Evolutionary conservation across 257 asterid species (phyloP), one percentile per base, ranked within the genome.

Genomic region (Voacanga thouarsii): DNA sequence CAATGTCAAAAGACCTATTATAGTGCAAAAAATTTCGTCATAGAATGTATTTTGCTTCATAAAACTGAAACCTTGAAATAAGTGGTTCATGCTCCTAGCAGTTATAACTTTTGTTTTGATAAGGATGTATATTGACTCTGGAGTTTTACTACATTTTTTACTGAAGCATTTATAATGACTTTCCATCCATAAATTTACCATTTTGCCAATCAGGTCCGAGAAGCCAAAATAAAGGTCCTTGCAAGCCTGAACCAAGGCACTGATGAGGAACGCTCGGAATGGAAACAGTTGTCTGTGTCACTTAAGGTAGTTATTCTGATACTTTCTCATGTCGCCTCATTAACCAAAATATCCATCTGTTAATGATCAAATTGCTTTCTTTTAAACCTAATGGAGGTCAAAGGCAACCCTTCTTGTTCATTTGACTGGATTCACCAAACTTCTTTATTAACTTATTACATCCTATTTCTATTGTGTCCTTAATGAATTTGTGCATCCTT

Each of bases 171-270:
- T 69, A 65, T 57, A 45, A 49, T 47, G 14, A 8, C 37, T 74
- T 59, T 67, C 37, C 65, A 24, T 67, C 33, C 77, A 75, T 49
- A 71, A 60, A 43, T 72, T 57, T 60, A 71, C 75, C 72, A 57
- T 82, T 83, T 82, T 86, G 79, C 72, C 80, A 85, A 88, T 75
- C 86, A 95, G 99, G 96, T 91, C 75, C 90, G 98, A 33, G 92
- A 90, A 88, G 94, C 98, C 80, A 93, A 95, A 88, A 90, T 95
- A 79, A 91, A 79, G 83, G 92, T 95, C 82, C 92, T 95, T 77
- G 89, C 92, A 72, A 84, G 89, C 85, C 88, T 91, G 79, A 91
- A 86, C 77, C 96, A 79, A 81, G 85, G 83, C 81, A 89, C 93
- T 8, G 92, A 88, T 4, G 94, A 93, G 90, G 97, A 93, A 82